These are phyloP conservation scores for Fraxinus pennsylvanica DNA, from an alignment of 257 asterid species.

Conservation along the genomic window DNA sequence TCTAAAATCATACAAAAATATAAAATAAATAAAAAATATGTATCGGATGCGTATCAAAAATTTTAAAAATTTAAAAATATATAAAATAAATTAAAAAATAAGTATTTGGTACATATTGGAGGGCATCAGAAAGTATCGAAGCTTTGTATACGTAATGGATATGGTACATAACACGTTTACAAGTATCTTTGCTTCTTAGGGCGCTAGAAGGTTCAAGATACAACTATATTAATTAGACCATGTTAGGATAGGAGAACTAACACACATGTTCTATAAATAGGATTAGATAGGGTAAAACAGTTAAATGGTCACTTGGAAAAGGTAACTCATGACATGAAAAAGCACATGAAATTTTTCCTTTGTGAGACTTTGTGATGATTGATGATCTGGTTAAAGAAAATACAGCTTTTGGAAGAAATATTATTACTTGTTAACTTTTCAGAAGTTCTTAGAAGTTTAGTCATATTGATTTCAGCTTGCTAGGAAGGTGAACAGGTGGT, in stretches of 20 bases:
- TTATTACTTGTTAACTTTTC: not conserved
- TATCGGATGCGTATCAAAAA: too few relatives aligned
- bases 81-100: too few relatives aligned
- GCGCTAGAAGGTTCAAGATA: not conserved
- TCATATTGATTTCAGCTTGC: not conserved
- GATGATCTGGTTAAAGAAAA: too few relatives aligned
- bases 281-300: not conserved
- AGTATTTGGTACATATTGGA: too few relatives aligned
- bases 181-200: too few relatives aligned
- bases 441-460: not conserved
- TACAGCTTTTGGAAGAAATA: not conserved
- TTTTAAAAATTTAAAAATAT: too few relatives aligned
- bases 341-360: not conserved
- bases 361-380: too few relatives aligned
- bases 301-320: not conserved
- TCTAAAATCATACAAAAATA: too few relatives aligned
- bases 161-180: too few relatives aligned
- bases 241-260: not conserved
- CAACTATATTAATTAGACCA: not conserved
- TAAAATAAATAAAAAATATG: too few relatives aligned
- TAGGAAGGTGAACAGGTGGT: not conserved
- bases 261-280: not conserved
- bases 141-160: too few relatives aligned
- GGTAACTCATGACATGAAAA: not conserved
- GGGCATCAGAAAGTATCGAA: too few relatives aligned